phyloP scores from a whole-genome alignment of 2,329 filamentous ascomycete species.

The Aspergillus caelatus region DNA sequence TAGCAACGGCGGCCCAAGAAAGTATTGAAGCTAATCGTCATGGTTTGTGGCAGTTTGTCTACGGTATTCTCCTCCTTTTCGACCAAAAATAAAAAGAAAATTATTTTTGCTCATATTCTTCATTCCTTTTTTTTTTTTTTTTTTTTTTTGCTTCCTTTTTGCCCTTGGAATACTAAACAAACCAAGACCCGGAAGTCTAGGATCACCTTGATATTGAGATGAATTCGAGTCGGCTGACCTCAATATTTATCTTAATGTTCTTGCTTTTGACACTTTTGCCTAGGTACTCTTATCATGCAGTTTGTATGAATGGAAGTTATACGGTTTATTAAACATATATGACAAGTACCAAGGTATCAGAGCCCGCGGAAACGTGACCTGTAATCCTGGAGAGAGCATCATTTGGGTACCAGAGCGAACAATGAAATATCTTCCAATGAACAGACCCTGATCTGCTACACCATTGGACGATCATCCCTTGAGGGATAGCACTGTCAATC shows the following conservation, averaged over 20 bases:
- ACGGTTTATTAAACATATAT: neutral
- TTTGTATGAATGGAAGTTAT: neutral
- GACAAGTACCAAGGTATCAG: neutral
- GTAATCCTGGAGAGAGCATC: slow-evolving; percentile 4
- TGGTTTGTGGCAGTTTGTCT: neutral
- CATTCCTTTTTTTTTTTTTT: neutral
- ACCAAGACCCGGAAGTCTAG: neutral
- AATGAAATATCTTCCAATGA: slow-evolving; percentile 3
- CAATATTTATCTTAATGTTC: neutral
- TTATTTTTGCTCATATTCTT: neutral
- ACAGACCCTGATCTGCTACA: slow-evolving; percentile 9
- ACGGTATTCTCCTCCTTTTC: neutral
- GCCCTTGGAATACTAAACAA: neutral
- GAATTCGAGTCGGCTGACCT: neutral
- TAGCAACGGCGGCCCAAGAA: slow-evolving; percentile 23
- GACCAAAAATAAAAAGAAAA: neutral
- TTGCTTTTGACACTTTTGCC: neutral
- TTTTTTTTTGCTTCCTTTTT: slow-evolving; percentile 1
- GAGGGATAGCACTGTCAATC: slow-evolving; percentile 20
- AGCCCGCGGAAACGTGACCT: slow-evolving; percentile 4
- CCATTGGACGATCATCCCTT: slow-evolving; percentile 25
- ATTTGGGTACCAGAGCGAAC: slow-evolving; percentile 2
- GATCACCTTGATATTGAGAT: neutral
- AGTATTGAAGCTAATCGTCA: slow-evolving; percentile 1
- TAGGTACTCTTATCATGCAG: neutral